Percentiles rank a stretch among this genome's conserved stretches.
Evolutionary conservation across 768 basidiomycete species (phyloP).

Genomic region (Kwoniella europaea): DNA sequence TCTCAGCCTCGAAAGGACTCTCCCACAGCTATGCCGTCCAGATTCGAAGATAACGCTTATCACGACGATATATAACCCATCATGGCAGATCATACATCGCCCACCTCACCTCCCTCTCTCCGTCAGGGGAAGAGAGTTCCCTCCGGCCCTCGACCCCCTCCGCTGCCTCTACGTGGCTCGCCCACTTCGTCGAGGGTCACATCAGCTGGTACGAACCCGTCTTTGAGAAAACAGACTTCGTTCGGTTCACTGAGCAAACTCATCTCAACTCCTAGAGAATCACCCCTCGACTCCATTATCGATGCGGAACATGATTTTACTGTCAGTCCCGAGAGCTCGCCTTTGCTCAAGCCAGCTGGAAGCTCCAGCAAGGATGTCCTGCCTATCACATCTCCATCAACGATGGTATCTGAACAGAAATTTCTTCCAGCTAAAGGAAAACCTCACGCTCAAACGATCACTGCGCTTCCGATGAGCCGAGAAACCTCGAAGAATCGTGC

Average conservation of each 20-base stretch:
- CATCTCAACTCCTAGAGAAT: neutral
- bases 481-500: conserved; percentile 12
- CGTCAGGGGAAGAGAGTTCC: conserved; percentile 15
- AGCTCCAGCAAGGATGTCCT: conserved; percentile 10
- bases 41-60: neutral
- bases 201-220: neutral
- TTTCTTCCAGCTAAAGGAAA: neutral
- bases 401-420: neutral
- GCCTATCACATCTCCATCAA: neutral
- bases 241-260: conserved; percentile 9
- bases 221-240: conserved; percentile 9
- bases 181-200: conserved; percentile 14
- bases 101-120: conserved; percentile 10
- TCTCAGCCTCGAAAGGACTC: too few relatives aligned
- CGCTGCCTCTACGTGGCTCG: conserved; percentile 17
- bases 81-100: conserved; percentile 13
- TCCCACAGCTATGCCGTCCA: neutral
- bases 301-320: conserved; percentile 35
- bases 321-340: conserved; percentile 31
- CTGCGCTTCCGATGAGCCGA: conserved; percentile 20
- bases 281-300: conserved; percentile 25
- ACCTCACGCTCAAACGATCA: conserved; percentile 5
- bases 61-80: neutral
- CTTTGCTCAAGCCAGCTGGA: conserved; percentile 9
- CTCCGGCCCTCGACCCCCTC: conserved; percentile 26